These are phyloP conservation scores for Lipomyces japonicus DNA, from an alignment of 805 yeast genomes.

Conservation along the genomic window DNA sequence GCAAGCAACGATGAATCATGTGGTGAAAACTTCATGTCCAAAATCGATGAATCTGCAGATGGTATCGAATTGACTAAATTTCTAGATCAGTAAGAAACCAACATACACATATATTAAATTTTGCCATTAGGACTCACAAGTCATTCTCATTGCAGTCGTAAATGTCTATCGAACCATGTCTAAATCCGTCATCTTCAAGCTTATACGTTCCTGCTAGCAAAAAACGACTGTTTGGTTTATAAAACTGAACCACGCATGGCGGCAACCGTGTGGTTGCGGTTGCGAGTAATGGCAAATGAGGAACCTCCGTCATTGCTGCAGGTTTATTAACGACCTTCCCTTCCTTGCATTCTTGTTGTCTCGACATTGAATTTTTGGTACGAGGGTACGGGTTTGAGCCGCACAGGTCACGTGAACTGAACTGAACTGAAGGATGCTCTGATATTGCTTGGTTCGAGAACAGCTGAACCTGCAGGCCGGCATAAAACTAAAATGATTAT, in stretches of 20 bases:
- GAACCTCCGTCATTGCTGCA: not conserved
- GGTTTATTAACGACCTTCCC: too few species aligned
- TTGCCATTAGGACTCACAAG: too few species aligned
- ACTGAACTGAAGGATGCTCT: too few species aligned
- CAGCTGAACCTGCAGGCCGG: too few species aligned
- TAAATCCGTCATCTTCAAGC: constrained; percentile 53
- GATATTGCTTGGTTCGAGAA: too few species aligned
- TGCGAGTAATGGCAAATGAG: not conserved
- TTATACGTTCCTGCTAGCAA: constrained; percentile 78
- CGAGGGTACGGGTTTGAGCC: too few species aligned
- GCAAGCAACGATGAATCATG: constrained; percentile 47
- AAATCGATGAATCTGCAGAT: constrained; percentile 46
- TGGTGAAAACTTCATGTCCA: constrained; percentile 72
- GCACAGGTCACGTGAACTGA: too few species aligned
- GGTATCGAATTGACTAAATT: constrained; percentile 11
- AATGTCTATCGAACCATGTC: constrained; percentile 63
- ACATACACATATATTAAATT: constrained; percentile 6
- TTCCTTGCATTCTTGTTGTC: too few species aligned
- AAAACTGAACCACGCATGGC: constrained; percentile 74
- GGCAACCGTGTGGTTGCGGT: constrained; percentile 51
- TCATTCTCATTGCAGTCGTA: constrained; percentile 39
- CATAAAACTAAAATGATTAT: too few species aligned
- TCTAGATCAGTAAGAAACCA: constrained; percentile 12
- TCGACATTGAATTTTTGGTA: too few species aligned
- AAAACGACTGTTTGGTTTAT: constrained; percentile 47